Conservation (phyloP, 2,329 filamentous ascomycete genomes). For the Trichoderma aggressivum region DNA sequence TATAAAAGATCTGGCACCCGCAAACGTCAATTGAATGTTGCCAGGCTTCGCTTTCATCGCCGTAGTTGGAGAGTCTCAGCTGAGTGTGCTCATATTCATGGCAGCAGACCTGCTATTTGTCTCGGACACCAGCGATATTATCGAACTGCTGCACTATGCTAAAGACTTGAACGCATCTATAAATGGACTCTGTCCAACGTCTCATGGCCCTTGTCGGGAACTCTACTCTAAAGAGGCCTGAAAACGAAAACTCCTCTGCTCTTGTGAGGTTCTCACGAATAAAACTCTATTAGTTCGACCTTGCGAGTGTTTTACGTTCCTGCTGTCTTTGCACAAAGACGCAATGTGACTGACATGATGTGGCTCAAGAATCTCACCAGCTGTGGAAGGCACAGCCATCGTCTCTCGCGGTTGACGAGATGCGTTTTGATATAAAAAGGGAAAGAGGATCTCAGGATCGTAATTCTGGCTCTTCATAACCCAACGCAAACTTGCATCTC, state of each 20-base stretch:
- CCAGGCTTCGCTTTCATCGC: neutral
- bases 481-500: neutral
- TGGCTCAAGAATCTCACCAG: neutral
- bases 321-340: neutral
- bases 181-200: neutral
- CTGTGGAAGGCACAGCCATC: neutral
- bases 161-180: neutral
- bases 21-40: neutral
- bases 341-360: neutral
- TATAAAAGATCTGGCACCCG: neutral
- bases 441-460: neutral
- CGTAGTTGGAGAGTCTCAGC: neutral
- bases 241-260: neutral
- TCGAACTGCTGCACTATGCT: neutral
- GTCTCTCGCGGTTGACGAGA: neutral
- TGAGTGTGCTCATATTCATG: neutral
- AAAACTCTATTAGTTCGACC: neutral
- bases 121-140: neutral
- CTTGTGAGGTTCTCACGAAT: neutral
- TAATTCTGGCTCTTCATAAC: neutral
- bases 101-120: neutral
- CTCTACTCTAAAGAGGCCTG: neutral
- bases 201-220: neutral
- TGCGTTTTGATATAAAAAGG: neutral
- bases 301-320: neutral